Conservation (phyloP, 352 stramenopile species). For the Phytophthora parvispora region DNA sequence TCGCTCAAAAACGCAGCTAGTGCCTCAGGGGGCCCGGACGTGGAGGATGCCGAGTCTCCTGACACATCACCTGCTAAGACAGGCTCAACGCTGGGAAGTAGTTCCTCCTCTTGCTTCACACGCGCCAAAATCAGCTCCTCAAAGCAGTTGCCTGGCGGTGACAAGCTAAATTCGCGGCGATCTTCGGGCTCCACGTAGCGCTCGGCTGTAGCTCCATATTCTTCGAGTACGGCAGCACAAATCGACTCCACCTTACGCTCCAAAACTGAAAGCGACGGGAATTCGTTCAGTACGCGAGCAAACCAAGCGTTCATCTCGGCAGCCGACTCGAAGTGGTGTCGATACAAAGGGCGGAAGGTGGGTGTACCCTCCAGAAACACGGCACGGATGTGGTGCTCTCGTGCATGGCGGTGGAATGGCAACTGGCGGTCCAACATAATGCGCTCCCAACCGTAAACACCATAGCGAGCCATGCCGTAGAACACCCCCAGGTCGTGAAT, state of each 20-base stretch:
- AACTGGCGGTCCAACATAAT: conserved; percentile 79
- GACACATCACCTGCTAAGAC: not conserved
- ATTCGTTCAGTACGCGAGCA: conserved; percentile 71
- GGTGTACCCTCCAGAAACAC: conserved; percentile 78
- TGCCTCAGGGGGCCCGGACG: conserved; percentile 19
- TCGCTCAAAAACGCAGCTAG: conserved; percentile 40
- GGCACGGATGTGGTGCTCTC: conserved; percentile 72
- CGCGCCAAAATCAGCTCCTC: conserved; percentile 51
- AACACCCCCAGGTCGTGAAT: conserved; percentile 86
- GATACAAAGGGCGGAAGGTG: conserved; percentile 67
- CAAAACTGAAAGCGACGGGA: conserved; percentile 79
- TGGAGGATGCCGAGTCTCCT: conserved; percentile 1
- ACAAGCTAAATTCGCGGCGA: conserved; percentile 74
- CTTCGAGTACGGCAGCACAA: conserved; percentile 47
- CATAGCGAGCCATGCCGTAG: conserved; percentile 83
- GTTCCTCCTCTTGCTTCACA: conserved; percentile 50
- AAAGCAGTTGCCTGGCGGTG: conserved; percentile 65
- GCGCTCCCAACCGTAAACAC: conserved; percentile 76
- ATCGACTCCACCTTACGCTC: conserved; percentile 81
- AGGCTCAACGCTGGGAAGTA: conserved; percentile 34
- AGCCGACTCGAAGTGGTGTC: conserved; percentile 65
- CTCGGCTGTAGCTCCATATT: conserved; percentile 11
- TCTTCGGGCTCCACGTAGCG: conserved; percentile 67
- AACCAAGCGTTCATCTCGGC: conserved; percentile 67
- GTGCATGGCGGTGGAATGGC: conserved; percentile 78